Conservation (phyloP, 139 green algal species). For the Gonium pectorale region DNA sequence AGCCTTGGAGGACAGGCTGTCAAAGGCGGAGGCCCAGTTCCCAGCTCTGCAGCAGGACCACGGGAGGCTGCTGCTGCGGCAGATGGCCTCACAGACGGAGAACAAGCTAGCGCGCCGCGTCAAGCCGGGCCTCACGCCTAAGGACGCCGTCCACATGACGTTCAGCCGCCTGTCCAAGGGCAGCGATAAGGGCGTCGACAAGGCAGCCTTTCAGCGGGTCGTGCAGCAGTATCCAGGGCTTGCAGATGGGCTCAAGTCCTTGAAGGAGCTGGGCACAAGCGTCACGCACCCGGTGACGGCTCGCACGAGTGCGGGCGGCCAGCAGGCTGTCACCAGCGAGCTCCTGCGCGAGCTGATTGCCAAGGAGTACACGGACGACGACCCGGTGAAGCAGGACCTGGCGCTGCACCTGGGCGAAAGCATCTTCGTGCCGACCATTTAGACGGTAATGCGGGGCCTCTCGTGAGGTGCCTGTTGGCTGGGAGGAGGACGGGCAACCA, state of each 20-base stretch:
- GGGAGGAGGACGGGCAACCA: too few relatives aligned
- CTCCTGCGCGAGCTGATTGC: slow-evolving; percentile 10
- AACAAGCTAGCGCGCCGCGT: slow-evolving; percentile 14
- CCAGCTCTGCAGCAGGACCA: background rate
- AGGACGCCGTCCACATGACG: slow-evolving; percentile 3
- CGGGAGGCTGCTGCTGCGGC: background rate
- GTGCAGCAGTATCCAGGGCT: background rate
- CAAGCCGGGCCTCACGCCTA: background rate
- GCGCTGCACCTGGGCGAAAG: background rate
- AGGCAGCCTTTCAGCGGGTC: background rate
- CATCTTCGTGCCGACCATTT: slow-evolving; percentile 27
- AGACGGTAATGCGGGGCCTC: too few relatives aligned
- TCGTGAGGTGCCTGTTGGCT: too few relatives aligned
- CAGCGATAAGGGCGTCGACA: background rate
- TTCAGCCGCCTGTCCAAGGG: slow-evolving; percentile 19
- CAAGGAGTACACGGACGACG: background rate
- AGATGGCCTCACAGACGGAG: slow-evolving; percentile 12
- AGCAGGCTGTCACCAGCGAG: slow-evolving; percentile 9
- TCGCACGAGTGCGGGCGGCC: background rate
- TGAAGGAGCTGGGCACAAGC: background rate
- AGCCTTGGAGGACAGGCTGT: background rate
- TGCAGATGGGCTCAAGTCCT: background rate
- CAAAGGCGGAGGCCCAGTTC: background rate
- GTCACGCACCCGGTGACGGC: background rate
- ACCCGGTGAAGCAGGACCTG: slow-evolving; percentile 26